Evolutionary conservation across 2,329 filamentous ascomycete genomes (phyloP).

Genomic region (Pseudogymnoascus sp.): DNA sequence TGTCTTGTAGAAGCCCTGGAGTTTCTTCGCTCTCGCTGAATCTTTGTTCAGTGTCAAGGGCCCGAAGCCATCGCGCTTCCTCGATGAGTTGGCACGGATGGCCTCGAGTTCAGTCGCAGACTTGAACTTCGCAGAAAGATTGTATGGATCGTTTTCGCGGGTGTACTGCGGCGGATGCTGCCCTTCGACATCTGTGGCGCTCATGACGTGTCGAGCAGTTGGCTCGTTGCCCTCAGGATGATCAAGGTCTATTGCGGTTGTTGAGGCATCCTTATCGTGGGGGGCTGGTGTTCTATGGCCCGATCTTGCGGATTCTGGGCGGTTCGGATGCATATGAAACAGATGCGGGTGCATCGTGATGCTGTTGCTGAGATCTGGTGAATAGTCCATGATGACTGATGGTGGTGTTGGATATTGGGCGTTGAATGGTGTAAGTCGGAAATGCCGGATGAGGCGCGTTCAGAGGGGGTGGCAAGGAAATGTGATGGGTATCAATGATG

Average conservation of each 20-base stretch:
- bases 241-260: conserved; percentile 37
- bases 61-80: conserved; percentile 57
- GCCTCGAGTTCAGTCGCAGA: conserved; percentile 66
- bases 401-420: background rate
- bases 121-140: conserved; percentile 72
- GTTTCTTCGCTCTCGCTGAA: conserved; percentile 37
- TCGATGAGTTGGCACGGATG: conserved; percentile 74
- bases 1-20: conserved; percentile 77
- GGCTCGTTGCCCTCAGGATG: conserved; percentile 26
- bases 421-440: background rate
- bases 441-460: background rate
- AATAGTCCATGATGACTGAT: conserved; percentile 2
- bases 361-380: conserved; percentile 24
- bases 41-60: conserved; percentile 30
- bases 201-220: conserved; percentile 24
- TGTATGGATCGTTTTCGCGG: conserved; percentile 69
- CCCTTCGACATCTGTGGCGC: conserved; percentile 38
- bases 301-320: conserved; percentile 21
- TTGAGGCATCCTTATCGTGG: conserved; percentile 33
- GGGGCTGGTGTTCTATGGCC: conserved; percentile 21
- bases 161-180: conserved; percentile 28
- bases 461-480: background rate
- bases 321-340: conserved; percentile 27
- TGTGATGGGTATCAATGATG: background rate
- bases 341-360: conserved; percentile 31